Evolutionary conservation across 2,329 filamentous ascomycete species (phyloP).

Genomic region (Grosmannia serpens): DNA sequence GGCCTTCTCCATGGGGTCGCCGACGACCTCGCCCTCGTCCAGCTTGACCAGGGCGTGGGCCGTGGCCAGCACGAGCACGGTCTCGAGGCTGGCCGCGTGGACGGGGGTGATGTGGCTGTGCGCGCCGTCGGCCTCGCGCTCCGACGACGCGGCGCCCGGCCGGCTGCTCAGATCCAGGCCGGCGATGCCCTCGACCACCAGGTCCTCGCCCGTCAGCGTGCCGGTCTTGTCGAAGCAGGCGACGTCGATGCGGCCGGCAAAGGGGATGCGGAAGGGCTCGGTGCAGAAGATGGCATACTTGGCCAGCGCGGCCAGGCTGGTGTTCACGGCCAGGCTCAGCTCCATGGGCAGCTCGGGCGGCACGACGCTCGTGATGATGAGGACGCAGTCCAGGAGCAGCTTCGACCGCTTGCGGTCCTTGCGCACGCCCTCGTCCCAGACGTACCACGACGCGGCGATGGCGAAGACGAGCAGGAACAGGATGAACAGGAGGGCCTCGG

Average conservation of each 20-base stretch:
- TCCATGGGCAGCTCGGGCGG: conserved; percentile 99
- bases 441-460: conserved; percentile 95
- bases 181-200: conserved; percentile 94
- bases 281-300: conserved; percentile 98
- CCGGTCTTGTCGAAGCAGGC: conserved; percentile 99
- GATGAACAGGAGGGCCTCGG: conserved; percentile 93
- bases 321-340: conserved; percentile 93
- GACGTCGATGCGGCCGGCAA: conserved; percentile 86
- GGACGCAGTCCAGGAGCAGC: conserved; percentile 90
- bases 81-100: conserved; percentile 60
- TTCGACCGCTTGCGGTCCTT: conserved; percentile 96
- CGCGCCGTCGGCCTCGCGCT: conserved; percentile 65
- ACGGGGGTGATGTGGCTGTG: conserved; percentile 69
- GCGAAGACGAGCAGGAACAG: conserved; percentile 94
- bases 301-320: conserved; percentile 84
- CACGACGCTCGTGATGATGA: conserved; percentile 95
- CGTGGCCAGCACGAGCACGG: conserved; percentile 84
- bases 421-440: conserved; percentile 92
- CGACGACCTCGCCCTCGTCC: conserved; percentile 93
- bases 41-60: conserved; percentile 93
- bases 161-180: conserved; percentile 69
- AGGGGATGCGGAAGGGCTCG: conserved; percentile 96
- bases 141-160: conserved; percentile 34
- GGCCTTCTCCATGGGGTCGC: conserved; percentile 98
- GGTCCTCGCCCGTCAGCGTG: conserved; percentile 88